A percentile compares a stretch with the other conserved stretches of the same genome.
These are phyloP conservation scores for Ophiostoma tasmaniense DNA, from an alignment of 2,329 filamentous ascomycete species.

Conservation along the genomic window DNA sequence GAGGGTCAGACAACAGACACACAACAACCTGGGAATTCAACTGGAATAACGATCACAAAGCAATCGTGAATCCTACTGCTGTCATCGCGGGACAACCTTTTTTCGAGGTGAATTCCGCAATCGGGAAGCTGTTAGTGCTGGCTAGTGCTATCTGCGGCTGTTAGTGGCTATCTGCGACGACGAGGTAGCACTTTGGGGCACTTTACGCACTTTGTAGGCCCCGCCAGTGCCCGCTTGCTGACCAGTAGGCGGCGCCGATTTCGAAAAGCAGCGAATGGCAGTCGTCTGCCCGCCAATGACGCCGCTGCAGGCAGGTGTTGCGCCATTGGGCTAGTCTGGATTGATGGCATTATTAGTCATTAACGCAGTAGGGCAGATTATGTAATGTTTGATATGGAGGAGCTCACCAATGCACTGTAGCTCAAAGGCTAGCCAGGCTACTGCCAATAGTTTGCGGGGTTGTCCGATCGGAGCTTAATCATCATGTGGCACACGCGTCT, in stretches of 20 bases:
- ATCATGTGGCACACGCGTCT: neutral
- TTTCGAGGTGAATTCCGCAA: slow-evolving; percentile 4
- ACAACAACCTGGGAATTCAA: neutral
- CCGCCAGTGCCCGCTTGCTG: neutral
- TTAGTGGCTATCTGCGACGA: neutral
- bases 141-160: neutral
- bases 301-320: neutral
- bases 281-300: neutral
- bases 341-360: neutral
- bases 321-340: neutral
- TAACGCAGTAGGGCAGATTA: neutral
- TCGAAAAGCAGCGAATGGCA: slow-evolving; percentile 6
- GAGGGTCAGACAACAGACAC: neutral
- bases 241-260: slow-evolving; percentile 3
- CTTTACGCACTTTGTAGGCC: no score
- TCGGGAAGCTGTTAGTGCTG: slow-evolving; percentile 7
- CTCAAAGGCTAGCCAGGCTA: neutral
- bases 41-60: neutral
- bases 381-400: neutral
- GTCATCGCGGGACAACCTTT: slow-evolving; percentile 8
- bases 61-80: neutral
- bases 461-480: neutral
- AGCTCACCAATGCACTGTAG: neutral
- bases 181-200: neutral
- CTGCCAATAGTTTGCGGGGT: neutral